These are phyloP conservation scores for Suillus luteus DNA, from an alignment of 768 basidiomycete genomes.

Conservation along the genomic window DNA sequence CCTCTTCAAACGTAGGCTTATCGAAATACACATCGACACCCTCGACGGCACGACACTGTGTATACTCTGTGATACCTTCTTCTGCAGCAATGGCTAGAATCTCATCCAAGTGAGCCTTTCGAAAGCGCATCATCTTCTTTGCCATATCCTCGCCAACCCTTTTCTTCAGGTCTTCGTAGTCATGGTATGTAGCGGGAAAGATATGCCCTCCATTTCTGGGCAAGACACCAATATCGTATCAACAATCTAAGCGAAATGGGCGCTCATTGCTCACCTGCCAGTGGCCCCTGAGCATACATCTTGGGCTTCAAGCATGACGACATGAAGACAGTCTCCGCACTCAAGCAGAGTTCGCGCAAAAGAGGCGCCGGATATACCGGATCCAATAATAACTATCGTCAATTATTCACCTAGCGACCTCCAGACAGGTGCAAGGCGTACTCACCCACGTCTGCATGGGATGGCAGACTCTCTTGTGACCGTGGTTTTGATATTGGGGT, in stretches of 20 bases:
- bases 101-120: slow-evolving; percentile 39
- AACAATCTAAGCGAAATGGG: slow-evolving; percentile 1
- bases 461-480: slow-evolving; percentile 36
- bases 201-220: slow-evolving; percentile 54
- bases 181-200: slow-evolving; percentile 49
- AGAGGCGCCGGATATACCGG: slow-evolving; percentile 52
- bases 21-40: slow-evolving; percentile 40
- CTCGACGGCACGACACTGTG: slow-evolving; percentile 34
- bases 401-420: not conserved
- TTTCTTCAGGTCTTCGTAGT: slow-evolving; percentile 42
- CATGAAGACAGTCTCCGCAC: slow-evolving; percentile 24
- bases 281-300: slow-evolving; percentile 58
- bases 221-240: not conserved
- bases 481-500: slow-evolving; percentile 42
- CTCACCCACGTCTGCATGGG: slow-evolving; percentile 58
- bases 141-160: slow-evolving; percentile 42
- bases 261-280: slow-evolving; percentile 39
- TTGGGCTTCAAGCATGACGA: slow-evolving; percentile 65
- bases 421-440: not conserved
- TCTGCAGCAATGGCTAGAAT: slow-evolving; percentile 32
- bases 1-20: slow-evolving; percentile 33
- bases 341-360: slow-evolving; percentile 42
- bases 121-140: slow-evolving; percentile 41
- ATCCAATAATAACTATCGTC: slow-evolving; percentile 48
- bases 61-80: slow-evolving; percentile 27